phyloP scores from a whole-genome alignment of 495 filamentous ascomycete species.

The Hyphodiscus hymeniophilus region DNA sequence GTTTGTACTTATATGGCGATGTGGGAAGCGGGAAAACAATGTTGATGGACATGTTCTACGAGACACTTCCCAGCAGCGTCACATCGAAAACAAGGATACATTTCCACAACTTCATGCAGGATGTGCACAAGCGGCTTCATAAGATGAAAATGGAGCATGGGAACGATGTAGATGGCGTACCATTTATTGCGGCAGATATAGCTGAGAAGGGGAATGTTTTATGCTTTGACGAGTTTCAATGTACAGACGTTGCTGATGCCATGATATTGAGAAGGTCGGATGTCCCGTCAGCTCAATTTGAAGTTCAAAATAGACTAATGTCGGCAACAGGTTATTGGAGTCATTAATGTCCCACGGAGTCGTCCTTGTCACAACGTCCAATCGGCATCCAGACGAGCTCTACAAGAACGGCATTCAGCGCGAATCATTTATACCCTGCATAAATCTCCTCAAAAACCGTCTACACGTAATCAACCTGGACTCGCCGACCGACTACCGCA shows the following conservation, averaged over 20 bases:
- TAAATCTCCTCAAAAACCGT: conserved; percentile 75
- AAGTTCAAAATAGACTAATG: too few species aligned
- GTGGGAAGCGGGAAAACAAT: conserved; percentile 99
- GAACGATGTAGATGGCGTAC: conserved; percentile 83
- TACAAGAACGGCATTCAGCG: conserved; percentile 98
- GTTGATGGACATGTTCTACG: conserved; percentile 99
- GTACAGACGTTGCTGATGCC: conserved; percentile 96
- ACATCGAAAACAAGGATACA: conserved; percentile 87
- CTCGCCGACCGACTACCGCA: conserved; percentile 93
- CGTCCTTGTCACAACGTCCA: conserved; percentile 93
- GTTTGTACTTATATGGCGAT: conserved; percentile 92
- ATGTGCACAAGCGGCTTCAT: conserved; percentile 89
- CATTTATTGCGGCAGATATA: conserved; percentile 88
- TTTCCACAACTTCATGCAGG: conserved; percentile 99
- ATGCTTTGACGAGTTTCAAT: conserved; percentile 99
- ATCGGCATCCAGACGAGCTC: conserved; percentile 88
- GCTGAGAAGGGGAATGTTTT: conserved; percentile 77
- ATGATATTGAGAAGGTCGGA: conserved; percentile 81
- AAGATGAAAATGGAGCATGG: conserved; percentile 82
- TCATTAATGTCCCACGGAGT: conserved; percentile 92
- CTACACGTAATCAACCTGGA: conserved; percentile 89
- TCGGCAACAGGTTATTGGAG: conserved; percentile 62
- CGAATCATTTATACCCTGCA: conserved; percentile 89
- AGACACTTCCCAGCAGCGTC: conserved; percentile 78
- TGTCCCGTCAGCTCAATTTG: neutral